These are phyloP conservation scores for Cryphonectria japonica DNA, from an alignment of 2,329 filamentous ascomycete species.

Conservation along the genomic window DNA sequence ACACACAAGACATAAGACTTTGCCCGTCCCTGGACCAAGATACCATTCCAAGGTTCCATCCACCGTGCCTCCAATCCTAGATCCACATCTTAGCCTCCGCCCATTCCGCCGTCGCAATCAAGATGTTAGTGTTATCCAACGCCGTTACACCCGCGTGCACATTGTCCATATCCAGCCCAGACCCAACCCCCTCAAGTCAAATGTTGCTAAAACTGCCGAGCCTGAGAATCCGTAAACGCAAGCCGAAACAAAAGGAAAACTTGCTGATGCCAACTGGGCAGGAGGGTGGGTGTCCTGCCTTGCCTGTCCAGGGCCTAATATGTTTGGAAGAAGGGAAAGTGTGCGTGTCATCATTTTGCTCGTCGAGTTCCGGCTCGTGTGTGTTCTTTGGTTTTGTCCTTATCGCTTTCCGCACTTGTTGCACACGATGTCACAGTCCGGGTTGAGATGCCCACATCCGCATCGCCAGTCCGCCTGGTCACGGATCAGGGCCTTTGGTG, in stretches of 20 bases:
- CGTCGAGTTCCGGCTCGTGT: not conserved
- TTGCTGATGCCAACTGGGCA: not conserved
- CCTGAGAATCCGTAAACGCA: not conserved
- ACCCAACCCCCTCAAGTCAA: too few relatives aligned
- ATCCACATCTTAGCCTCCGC: not conserved
- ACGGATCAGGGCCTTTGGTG: constrained; percentile 25
- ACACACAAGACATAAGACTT: not conserved
- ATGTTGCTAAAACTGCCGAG: not conserved
- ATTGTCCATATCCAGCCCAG: not conserved
- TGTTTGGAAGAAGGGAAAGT: not conserved
- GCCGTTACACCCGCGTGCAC: not conserved
- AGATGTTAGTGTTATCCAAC: not conserved
- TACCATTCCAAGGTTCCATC: not conserved
- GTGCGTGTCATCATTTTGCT: constrained; percentile 3
- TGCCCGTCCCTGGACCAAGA: not conserved
- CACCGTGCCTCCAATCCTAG: not conserved
- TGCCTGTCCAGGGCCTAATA: not conserved
- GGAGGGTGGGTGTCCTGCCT: not conserved
- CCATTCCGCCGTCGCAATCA: not conserved
- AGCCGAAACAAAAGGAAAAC: not conserved
- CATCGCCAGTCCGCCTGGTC: constrained; percentile 27
- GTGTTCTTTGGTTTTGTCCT: not conserved
- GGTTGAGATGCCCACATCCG: constrained; percentile 26
- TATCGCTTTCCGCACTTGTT: constrained; percentile 26
- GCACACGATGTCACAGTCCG: constrained; percentile 26